A percentile compares a stretch with the other conserved stretches of the same genome.
Conservation (phyloP, 345 rosid species). For the Arabidopsis arenosa region DNA sequence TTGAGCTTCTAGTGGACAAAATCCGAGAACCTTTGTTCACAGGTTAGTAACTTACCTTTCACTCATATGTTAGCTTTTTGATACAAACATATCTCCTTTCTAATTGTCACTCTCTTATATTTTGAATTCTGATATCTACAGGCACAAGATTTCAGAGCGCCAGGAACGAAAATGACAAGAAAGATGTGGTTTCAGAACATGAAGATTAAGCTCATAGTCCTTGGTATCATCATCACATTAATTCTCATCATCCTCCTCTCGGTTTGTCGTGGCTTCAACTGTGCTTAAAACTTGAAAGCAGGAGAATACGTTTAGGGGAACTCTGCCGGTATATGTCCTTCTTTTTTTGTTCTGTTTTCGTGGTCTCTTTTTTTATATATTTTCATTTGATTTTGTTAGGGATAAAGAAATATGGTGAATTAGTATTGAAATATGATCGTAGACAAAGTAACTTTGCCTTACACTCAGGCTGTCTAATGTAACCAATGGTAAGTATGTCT, state of each 20-base stretch:
- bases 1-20: no score
- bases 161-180: neutral
- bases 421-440: no score
- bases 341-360: no score
- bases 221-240: neutral
- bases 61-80: neutral
- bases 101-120: no score
- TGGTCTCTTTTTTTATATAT: no score
- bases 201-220: neutral
- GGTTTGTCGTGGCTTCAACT: neutral
- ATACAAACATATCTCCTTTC: neutral
- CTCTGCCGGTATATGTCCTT: no score
- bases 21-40: no score
- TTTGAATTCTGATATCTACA: no score
- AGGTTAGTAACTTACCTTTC: neutral
- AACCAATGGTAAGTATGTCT: rapidly evolving
- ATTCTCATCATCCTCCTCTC: neutral
- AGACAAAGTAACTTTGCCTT: neutral
- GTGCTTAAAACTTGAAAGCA: neutral
- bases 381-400: no score
- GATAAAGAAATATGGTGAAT: no score
- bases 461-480: neutral
- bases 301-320: neutral
- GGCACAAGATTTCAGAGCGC: neutral
- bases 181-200: neutral